Conservation (phyloP, 108 stramenopile genomes). For the Licmophora abbreviata region DNA sequence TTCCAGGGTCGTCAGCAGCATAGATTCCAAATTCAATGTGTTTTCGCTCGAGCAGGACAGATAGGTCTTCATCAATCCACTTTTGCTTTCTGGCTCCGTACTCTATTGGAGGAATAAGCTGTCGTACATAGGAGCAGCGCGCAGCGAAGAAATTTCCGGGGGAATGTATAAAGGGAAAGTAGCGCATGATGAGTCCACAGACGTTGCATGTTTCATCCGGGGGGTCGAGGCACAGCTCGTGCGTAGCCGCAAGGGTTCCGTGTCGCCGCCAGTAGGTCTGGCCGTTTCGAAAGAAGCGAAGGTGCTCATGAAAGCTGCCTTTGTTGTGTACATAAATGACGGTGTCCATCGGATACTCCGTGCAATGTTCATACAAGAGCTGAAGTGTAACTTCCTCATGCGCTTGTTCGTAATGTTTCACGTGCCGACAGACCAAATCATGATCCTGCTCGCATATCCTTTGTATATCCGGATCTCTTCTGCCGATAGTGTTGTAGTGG, state of each 20-base stretch:
- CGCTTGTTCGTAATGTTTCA: background rate
- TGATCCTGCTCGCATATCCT: no score
- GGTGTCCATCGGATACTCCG: background rate
- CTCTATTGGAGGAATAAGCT: constrained; percentile 16
- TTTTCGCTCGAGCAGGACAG: no score
- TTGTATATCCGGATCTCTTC: no score
- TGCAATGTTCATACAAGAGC: constrained; percentile 3
- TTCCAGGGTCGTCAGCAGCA: no score
- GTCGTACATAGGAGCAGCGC: constrained; percentile 19
- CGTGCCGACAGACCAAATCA: no score
- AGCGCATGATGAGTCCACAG: constrained; percentile 26
- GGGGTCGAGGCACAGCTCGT: constrained; percentile 5
- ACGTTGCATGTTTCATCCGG: constrained; percentile 19
- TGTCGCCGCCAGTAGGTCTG: constrained; percentile 17
- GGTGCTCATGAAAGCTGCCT: constrained; percentile 20
- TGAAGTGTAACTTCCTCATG: background rate
- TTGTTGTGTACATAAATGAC: constrained; percentile 33
- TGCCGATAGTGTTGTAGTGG: no score
- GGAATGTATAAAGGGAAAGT: constrained; percentile 28
- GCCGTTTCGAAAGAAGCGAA: constrained; percentile 11
- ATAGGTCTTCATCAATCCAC: constrained; percentile 8
- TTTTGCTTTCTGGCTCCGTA: constrained; percentile 11
- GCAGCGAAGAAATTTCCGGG: constrained; percentile 40
- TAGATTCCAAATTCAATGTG: constrained; percentile 5
- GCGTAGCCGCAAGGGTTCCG: constrained; percentile 27